Evolutionary conservation across 2,329 filamentous ascomycete species (phyloP), one percentile per base, ranked within the genome.

Genomic region (Colletotrichum tamarilloi): DNA sequence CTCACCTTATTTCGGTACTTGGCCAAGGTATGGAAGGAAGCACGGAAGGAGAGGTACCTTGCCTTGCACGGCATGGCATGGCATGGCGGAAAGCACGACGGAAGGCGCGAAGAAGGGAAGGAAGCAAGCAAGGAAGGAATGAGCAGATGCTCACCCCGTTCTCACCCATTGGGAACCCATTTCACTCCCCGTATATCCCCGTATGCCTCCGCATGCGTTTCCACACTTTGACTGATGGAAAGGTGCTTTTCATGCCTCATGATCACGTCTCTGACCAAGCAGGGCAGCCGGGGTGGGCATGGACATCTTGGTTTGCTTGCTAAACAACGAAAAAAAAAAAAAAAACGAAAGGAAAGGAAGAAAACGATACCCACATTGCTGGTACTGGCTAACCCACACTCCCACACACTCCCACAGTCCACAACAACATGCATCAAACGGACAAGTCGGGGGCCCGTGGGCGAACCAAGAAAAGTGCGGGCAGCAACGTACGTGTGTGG

Each of bases 361-460:
- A 63, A 62, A 62, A 62, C 12, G 32, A 24, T 5, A 26, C 14
- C 28, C 59, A 46, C 46, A 32, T 22, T 49, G 14, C 32, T 19
- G n/a, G 32, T 42, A 16, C 49, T 22, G n/a, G 42, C 28, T 30
- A 28, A 63, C 16, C 62, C 30, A 59, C 64, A 63, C 9, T n/a
- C 24, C 62, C 30, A 65, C 30, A 59, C 64, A 63, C 9, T n/a
- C 24, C 62, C 30, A 65, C n/a, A 22, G 32, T 30, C 57, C 22
- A 65, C 63, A 53, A 42, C 53, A 53, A 26, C 35, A 55, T 49
- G 42, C 16, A 16, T 49, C 66, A 65, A 65, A 64, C 70, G 66
- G 64, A 62, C 59, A 64, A 73, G 70, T 73, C 70, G 71, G 71
- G 71, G 71, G 71, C 71, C 71, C 71, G 60, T 73, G 71, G 71